Conservation (phyloP, 1,284 basidiomycete genomes). For the Dichomitus squalens region DNA sequence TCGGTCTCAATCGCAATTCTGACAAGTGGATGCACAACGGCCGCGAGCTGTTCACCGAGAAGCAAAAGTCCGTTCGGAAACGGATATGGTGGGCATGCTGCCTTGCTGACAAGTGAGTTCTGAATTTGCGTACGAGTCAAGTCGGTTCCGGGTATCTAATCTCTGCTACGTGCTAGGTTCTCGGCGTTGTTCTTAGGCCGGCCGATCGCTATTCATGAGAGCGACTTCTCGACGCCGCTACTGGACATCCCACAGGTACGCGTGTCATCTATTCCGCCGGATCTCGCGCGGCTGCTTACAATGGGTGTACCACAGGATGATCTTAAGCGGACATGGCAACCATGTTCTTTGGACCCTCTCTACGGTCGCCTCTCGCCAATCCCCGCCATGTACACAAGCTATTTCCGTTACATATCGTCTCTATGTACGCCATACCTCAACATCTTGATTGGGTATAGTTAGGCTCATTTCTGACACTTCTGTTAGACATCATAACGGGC, state of each 20-base stretch:
- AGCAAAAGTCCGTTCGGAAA: constrained; percentile 74
- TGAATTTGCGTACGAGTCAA: too few species aligned
- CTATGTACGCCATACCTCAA: constrained; percentile 52
- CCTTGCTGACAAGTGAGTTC: constrained; percentile 67
- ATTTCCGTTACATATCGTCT: constrained; percentile 60
- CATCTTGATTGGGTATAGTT: neutral
- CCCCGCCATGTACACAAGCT: constrained; percentile 51
- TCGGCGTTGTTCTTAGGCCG: constrained; percentile 42
- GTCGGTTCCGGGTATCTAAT: neutral
- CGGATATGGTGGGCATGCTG: constrained; percentile 86
- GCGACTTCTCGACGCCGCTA: constrained; percentile 73
- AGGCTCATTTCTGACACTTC: neutral
- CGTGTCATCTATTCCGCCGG: neutral
- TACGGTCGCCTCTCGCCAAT: constrained; percentile 42
- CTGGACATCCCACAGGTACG: constrained; percentile 58
- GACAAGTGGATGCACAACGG: constrained; percentile 75
- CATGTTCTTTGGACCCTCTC: constrained; percentile 38
- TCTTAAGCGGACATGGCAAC: constrained; percentile 56
- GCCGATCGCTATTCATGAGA: constrained; percentile 71
- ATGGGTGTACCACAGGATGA: constrained; percentile 42
- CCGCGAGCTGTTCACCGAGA: constrained; percentile 59
- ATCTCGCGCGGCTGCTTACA: neutral
- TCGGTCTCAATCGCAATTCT: constrained; percentile 83
- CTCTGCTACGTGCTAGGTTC: constrained; percentile 13
- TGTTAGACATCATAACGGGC: constrained; percentile 58